These are phyloP conservation scores for Penicillium lividum DNA, from an alignment of 495 filamentous ascomycete species.

Conservation along the genomic window DNA sequence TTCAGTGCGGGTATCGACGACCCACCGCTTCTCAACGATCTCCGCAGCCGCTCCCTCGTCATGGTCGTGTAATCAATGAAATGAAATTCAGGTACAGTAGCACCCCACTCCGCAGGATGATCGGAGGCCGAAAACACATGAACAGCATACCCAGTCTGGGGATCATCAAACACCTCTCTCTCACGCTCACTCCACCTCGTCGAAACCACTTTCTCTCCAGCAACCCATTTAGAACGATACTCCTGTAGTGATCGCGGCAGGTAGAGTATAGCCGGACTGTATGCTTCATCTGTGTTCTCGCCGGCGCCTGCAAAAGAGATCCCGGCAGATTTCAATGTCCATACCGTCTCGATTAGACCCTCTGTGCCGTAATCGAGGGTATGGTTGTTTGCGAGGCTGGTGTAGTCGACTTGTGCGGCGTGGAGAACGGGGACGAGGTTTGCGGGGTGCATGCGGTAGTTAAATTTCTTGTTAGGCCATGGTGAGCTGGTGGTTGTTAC, in stretches of 20 bases:
- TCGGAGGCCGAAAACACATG: conserved; percentile 34
- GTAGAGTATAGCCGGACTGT: conserved; percentile 29
- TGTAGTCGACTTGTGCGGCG: conserved; percentile 35
- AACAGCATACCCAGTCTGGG: conserved; percentile 7
- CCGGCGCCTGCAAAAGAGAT: conserved; percentile 33
- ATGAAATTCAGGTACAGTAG: conserved; percentile 26
- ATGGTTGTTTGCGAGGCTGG: conserved; percentile 44
- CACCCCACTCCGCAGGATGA: conserved; percentile 27
- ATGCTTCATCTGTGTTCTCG: conserved; percentile 28
- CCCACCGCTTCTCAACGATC: conserved; percentile 13
- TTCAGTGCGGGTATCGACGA: conserved; percentile 27
- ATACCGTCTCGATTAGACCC: conserved; percentile 37
- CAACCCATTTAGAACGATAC: neutral
- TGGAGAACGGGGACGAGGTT: conserved; percentile 33
- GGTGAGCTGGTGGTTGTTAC: conserved; percentile 30
- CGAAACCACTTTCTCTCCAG: neutral
- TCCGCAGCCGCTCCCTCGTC: conserved; percentile 24
- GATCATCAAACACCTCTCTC: neutral
- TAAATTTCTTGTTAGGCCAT: conserved; percentile 45
- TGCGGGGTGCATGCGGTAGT: conserved; percentile 45
- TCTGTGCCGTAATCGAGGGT: conserved; percentile 37
- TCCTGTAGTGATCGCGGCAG: conserved; percentile 4
- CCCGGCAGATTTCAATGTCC: conserved; percentile 23
- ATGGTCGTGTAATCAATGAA: conserved; percentile 35
- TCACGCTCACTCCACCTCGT: neutral